Base-by-base conservation (phyloP, 371 early-diverging fungal genomes). In the Mucor lusitanicus region DNA sequence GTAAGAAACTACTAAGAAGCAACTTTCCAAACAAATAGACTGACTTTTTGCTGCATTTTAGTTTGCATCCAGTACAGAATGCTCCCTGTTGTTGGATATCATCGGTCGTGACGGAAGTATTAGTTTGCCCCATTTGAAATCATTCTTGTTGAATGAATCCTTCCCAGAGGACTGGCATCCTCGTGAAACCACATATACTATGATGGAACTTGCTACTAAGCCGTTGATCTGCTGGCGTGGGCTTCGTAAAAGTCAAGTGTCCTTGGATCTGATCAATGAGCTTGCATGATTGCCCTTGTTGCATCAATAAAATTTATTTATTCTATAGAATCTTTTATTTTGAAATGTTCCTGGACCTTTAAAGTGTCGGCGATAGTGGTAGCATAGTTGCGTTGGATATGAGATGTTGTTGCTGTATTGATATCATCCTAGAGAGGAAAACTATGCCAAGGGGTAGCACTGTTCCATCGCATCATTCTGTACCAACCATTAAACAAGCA, bases 131-230 rank as follows among this genome's bases (percentile, higher is more conserved):
- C 78, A 80, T 39, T 62, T 78, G 11, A 61, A 70, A 13, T 66
- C 71, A 3, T 70, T 80, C 42, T 64, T 80, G 2, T 40, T 74
- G 6, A 66, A 80, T 17, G 78, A 80, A 55, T 39, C 63, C 3
- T 65, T 80, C 39, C 81, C 81, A 25, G 69, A 68, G 8, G 76
- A 74, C 40, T 80, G 81, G 81, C 37, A 68, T 56, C 78, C 78
- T 21, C 55, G 63, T 27, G 59, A 68, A 35, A 55, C 62, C 17
- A 28, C 61, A 0, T 32, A 59, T 11, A 40, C 60, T 1, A 8
- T 54, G 3, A 12, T 12, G 8, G 61, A 71, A 21, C n/a, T 64
- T 6, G 11, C 35, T 4, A 17, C 9, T 8, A 61, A 71, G 6
- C 64, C 68, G 13, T 11, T 74, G 0, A 15, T 50, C 5, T 74